Conservation (phyloP, 305 asterid species). For the Solanum aculeatissimum region DNA sequence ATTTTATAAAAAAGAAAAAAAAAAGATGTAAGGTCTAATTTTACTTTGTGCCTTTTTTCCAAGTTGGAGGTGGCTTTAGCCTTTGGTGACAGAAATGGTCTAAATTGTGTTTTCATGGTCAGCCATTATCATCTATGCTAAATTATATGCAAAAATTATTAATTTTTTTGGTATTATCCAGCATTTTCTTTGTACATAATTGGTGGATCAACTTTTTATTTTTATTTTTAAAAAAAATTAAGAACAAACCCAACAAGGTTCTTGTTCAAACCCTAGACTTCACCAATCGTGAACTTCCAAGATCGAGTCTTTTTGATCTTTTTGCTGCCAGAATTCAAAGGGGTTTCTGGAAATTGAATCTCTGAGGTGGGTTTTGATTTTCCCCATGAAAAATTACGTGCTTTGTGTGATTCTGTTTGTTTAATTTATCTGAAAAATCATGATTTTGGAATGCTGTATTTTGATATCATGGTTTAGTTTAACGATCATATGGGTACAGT, state of each 20-base stretch:
- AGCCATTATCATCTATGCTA: not conserved
- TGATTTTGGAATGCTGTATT: not conserved
- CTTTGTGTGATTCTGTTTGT: not conserved
- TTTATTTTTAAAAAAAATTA: not conserved
- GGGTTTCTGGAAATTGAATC: not conserved
- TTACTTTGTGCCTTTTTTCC: not conserved
- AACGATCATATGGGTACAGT: conserved; percentile 3
- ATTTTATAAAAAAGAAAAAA: not conserved
- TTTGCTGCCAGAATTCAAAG: not conserved
- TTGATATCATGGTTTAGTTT: not conserved
- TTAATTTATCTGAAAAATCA: not conserved
- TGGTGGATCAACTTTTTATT: not conserved
- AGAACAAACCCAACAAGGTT: not conserved
- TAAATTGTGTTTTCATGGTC: not conserved
- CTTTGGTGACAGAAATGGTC: not conserved
- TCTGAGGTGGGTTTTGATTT: conserved; percentile 1
- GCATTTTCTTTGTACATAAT: not conserved
- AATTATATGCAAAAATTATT: not conserved
- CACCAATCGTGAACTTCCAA: not conserved
- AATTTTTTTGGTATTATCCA: not conserved
- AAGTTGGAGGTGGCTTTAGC: not conserved
- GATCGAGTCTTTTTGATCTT: not conserved
- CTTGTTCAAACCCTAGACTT: not conserved
- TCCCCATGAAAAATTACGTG: not conserved
- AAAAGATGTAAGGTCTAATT: not conserved